Conservation (phyloP, 148 eudicot genomes). For the Chenopodium suecicum region DNA sequence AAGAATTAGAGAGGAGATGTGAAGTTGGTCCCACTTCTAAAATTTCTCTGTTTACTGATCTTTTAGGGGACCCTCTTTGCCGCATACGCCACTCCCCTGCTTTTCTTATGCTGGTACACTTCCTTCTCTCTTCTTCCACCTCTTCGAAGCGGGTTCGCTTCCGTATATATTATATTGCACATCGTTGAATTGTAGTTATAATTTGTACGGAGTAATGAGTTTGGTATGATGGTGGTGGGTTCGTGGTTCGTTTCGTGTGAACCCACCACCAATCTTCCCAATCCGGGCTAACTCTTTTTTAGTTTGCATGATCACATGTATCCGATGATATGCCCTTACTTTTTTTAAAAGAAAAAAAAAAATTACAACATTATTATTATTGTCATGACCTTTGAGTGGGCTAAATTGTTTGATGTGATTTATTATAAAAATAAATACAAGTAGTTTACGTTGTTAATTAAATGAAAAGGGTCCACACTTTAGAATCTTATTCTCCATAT, state of each 20-base stretch:
- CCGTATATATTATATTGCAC: too few species aligned
- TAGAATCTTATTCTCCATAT: neutral
- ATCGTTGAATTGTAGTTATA: too few species aligned
- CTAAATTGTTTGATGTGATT: too few species aligned
- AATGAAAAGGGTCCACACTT: neutral
- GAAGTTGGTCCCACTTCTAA: conserved; percentile 79
- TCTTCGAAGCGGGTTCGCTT: too few species aligned
- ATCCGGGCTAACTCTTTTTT: neutral
- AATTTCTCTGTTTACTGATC: conserved; percentile 73
- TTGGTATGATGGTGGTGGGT: neutral
- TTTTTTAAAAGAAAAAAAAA: too few species aligned
- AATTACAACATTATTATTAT: too few species aligned
- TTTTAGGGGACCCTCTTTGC: conserved; percentile 89
- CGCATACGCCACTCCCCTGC: conserved; percentile 88
- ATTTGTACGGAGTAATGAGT: too few species aligned
- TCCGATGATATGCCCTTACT: neutral
- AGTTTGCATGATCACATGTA: neutral
- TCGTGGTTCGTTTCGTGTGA: neutral
- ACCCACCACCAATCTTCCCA: neutral
- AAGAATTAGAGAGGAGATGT: conserved; percentile 65
- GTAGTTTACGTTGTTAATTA: too few species aligned
- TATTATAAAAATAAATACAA: too few species aligned
- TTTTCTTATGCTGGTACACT: conserved; percentile 78
- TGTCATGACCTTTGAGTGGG: neutral
- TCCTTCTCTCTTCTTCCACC: neutral